Evolutionary conservation across 1,284 basidiomycete species (phyloP), one percentile per base, ranked within the genome.

Genomic region (Ceratobasidium sp.): DNA sequence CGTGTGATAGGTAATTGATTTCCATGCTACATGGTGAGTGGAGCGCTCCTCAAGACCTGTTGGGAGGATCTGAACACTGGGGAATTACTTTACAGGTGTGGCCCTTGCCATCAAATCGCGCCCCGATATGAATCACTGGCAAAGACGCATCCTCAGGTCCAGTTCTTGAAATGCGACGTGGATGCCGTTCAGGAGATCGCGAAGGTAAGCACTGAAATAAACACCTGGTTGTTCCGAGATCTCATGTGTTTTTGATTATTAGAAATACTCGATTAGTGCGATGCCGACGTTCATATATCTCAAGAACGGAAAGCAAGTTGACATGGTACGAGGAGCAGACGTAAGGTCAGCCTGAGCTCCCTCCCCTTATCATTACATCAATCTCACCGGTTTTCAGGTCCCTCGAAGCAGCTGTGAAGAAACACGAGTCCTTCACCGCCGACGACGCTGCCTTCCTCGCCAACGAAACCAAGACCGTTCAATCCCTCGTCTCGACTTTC

Each of bases 241-340:
- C 18, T 41, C 30, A 35, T 44, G 2, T 21, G 32, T 41, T n/a
- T 23, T 7, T 11, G 43, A 28, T 23, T n/a, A 6, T 9, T 32
- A 69, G 64, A 41, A 69, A 54, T 69, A 69, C 30, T 41, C 50
- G 3, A 57, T 69, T 0, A 41, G 35, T 35, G 64, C 64, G 1
- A 69, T 69, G 72, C 72, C 72, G 7, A 73, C 72, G n/a, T 73
- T 73, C 46, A n/a, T 73, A 13, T 73, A 67, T 35, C 38, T 73
- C 55, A 73, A 73, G 59, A 69, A 73, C 35, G 63, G 63, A 1
- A 57, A 73, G 28, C 58, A 73, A 28, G 72, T 73, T 11, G 72
- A 64, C 35, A 55, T 62, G 18, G 72, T 73, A n/a, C 63, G 72
- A 32, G 72, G 72, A n/a, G 72, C 72, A 44, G 63, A 73, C 32